Evolutionary conservation across 2,329 filamentous ascomycete genomes (phyloP), one percentile per base, ranked within the genome.

Genomic region (Truncatella angustata): DNA sequence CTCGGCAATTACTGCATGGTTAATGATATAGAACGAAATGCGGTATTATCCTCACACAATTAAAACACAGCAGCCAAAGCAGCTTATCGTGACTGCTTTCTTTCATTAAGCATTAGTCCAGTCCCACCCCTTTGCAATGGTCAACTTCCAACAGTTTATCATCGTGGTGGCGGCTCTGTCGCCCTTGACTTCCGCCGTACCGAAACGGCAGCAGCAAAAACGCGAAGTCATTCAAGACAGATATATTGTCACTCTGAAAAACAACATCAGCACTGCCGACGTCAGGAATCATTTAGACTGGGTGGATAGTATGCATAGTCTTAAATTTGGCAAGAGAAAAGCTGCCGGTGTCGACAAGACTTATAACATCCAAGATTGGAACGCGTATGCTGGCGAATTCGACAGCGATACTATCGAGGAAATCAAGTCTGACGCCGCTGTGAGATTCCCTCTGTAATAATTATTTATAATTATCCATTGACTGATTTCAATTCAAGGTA

Each of bases 361-460:
- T 12, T 77, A 70, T 63, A 65, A 63, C 35, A 72, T 77, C 59
- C 60, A 67, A 37, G 61, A 66, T 37, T 76, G 73, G 61, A 71
- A 71, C 48, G 73, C 63, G 20, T 75, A 76, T 43, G 63, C 70
- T 9, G 72, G 70, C 16, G 66, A 70, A 30, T 76, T 79, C 53
- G 74, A 78, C 56, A 67, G 68, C 14, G 65, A 64, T 35, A 75
- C 66, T 20, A 65, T 73, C 26, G 65, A 64, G 37, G 64, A 69
- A 54, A 73, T 78, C 55, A 69, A 65, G 53, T 64, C 58, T 24
- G 67, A 59, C 57, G 62, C 63, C 7, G 63, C 70, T 59, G 66
- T 73, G 52, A 49, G 34, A 5, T 12, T 6, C 12, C 45, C 21
- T n/a, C 44, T 4, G 11, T 3, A 11, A 9, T 9, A 30, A 5